Percentiles rank a stretch among this genome's conserved stretches.
phyloP scores from a whole-genome alignment of 495 filamentous ascomycete genomes.

The Lasiosphaeria ovina region DNA sequence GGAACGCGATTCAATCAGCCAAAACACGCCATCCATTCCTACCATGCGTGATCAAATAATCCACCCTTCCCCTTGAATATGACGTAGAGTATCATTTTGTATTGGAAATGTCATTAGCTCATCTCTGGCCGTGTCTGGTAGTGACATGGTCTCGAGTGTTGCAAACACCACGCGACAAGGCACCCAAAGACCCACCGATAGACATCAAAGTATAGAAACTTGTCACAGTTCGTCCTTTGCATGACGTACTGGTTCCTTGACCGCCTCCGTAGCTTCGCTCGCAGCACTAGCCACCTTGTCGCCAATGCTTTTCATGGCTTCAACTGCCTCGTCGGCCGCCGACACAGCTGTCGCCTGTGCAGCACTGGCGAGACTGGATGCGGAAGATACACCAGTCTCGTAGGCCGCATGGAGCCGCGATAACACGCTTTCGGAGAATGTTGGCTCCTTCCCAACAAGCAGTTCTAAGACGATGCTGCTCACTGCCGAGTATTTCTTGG shows the following conservation, averaged over 20 bases:
- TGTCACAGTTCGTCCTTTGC: constrained; percentile 59
- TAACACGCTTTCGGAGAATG: constrained; percentile 79
- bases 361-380: constrained; percentile 35
- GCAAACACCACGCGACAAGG: not conserved
- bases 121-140: not conserved
- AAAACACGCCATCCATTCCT: not conserved
- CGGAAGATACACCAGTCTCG: constrained; percentile 31
- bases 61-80: not conserved
- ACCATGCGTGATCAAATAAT: not conserved
- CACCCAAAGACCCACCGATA: not conserved
- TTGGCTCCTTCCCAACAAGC: constrained; percentile 71
- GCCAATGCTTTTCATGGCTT: constrained; percentile 30
- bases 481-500: constrained; percentile 65
- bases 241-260: constrained; percentile 44
- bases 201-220: not conserved
- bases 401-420: constrained; percentile 65
- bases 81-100: not conserved
- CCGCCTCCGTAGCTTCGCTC: constrained; percentile 45
- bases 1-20: not conserved
- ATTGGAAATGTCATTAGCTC: constrained; percentile 19
- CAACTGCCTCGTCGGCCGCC: constrained; percentile 21
- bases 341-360: constrained; percentile 31
- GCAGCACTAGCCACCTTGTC: constrained; percentile 36
- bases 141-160: not conserved
- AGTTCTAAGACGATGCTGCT: constrained; percentile 74